Evolutionary conservation across 164 flowering plant genomes (phyloP).

Genomic region (Dillenia turbinata): DNA sequence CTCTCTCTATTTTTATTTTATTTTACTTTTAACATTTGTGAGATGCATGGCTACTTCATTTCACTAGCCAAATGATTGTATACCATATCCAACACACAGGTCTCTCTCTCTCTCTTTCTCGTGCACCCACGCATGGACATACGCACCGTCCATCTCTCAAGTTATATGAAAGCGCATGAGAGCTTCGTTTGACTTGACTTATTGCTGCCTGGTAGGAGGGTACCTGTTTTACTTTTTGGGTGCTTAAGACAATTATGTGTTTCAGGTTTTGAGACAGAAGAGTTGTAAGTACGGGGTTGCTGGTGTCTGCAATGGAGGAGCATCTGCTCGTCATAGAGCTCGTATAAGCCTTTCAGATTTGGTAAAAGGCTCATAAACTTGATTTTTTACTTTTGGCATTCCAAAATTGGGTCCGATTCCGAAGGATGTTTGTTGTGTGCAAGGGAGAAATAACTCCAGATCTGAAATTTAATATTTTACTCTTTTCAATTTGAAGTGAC

Average conservation of each 20-base stretch:
- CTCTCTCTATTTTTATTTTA: neutral
- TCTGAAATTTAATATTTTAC: too few relatives aligned
- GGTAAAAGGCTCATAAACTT: conserved; percentile 13
- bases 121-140: too few relatives aligned
- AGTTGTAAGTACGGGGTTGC: conserved; percentile 66
- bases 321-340: conserved; percentile 84
- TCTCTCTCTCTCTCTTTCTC: neutral
- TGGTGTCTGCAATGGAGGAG: conserved; percentile 82
- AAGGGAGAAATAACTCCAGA: too few relatives aligned
- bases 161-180: too few relatives aligned
- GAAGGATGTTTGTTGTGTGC: too few relatives aligned
- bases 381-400: too few relatives aligned
- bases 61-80: neutral
- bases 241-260: conserved; percentile 2
- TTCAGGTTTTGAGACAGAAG: conserved; percentile 64
- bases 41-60: neutral
- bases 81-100: neutral
- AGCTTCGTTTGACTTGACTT: too few relatives aligned
- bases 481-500: too few relatives aligned
- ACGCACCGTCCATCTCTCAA: too few relatives aligned
- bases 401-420: too few relatives aligned
- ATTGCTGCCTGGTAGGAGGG: too few relatives aligned
- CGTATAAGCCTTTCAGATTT: conserved; percentile 45
- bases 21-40: neutral
- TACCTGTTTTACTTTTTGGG: too few relatives aligned